phyloP scores from a whole-genome alignment of 108 stramenopile genomes.

The Bacterosira constricta region DNA sequence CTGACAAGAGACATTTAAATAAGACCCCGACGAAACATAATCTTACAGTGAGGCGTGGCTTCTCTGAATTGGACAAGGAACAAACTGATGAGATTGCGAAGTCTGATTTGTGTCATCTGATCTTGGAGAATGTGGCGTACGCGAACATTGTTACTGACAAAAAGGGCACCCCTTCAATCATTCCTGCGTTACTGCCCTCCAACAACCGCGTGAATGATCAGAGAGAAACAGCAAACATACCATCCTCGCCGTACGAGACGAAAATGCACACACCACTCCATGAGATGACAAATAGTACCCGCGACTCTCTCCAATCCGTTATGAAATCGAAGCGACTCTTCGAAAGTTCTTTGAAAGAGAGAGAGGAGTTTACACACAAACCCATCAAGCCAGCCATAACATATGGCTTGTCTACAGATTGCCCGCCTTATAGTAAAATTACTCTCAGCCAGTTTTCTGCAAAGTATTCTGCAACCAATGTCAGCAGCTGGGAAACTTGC shows the following conservation, averaged over 20 bases:
- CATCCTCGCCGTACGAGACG: conserved; percentile 7
- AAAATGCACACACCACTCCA: conserved; percentile 33
- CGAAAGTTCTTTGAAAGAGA: conserved; percentile 1
- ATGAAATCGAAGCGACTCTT: conserved; percentile 51
- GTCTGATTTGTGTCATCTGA: too few relatives aligned
- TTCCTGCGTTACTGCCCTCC: not conserved
- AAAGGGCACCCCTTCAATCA: not conserved
- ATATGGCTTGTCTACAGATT: not conserved
- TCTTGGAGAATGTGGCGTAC: too few relatives aligned
- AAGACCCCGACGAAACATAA: too few relatives aligned
- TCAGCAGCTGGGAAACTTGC: conserved; percentile 5
- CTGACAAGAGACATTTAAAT: not conserved
- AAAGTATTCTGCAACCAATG: conserved; percentile 16
- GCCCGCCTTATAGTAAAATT: conserved; percentile 19
- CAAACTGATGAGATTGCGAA: too few relatives aligned
- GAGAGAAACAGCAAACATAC: not conserved
- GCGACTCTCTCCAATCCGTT: conserved; percentile 22
- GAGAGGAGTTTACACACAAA: not conserved
- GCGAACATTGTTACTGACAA: not conserved
- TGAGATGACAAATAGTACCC: not conserved
- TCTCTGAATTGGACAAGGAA: too few relatives aligned
- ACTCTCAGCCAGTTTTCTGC: conserved; percentile 27
- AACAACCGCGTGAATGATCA: not conserved
- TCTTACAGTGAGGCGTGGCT: too few relatives aligned
- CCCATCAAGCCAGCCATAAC: too few relatives aligned